A percentile compares a stretch with the other conserved stretches of the same genome.
phyloP scores from a whole-genome alignment of 2,329 filamentous ascomycete species.

The Eurotiales sp. region DNA sequence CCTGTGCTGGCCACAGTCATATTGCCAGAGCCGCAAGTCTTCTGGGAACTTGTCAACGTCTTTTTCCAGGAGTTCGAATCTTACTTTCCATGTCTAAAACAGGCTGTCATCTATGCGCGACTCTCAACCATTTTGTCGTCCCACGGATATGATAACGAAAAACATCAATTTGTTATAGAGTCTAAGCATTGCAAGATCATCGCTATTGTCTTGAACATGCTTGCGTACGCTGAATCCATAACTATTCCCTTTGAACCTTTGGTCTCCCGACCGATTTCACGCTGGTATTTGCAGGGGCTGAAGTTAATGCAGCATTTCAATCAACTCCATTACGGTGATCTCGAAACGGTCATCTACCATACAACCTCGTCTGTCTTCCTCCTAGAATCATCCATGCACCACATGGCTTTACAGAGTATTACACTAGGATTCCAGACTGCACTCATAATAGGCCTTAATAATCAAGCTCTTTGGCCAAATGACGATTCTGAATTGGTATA shows the following conservation, averaged over 20 bases:
- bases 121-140: neutral
- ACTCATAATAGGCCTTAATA: neutral
- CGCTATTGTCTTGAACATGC: neutral
- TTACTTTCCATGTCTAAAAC: neutral
- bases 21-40: neutral
- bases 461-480: neutral
- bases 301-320: neutral
- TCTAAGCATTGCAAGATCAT: neutral
- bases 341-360: neutral
- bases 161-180: neutral
- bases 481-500: neutral
- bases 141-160: neutral
- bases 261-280: neutral
- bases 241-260: neutral
- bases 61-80: neutral
- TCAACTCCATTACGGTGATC: neutral
- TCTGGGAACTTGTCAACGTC: neutral
- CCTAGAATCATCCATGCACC: neutral
- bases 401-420: neutral
- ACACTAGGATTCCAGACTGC: neutral
- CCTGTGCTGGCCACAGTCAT: neutral
- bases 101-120: neutral
- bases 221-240: neutral
- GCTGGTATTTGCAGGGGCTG: neutral
- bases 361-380: neutral